Conservation (phyloP, 192 early-diverging fungal genomes). For the Dissophora globulifera region DNA sequence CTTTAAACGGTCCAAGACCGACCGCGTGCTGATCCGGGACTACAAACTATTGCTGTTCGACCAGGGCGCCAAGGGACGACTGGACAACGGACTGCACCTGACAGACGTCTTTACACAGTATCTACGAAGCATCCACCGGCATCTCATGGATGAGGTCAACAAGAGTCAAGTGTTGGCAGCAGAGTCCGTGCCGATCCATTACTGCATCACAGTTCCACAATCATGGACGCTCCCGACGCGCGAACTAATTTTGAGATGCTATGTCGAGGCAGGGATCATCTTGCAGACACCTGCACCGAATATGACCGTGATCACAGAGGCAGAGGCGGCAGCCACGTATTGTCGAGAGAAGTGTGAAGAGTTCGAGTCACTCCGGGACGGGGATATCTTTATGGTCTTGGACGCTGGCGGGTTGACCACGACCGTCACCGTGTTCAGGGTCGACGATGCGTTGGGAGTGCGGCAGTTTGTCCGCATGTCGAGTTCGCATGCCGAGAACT, state of each 20-base stretch:
- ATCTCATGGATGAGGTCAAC: constrained; percentile 53
- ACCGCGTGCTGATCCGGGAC: constrained; percentile 30
- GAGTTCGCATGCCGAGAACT: constrained; percentile 43
- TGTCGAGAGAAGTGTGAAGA: constrained; percentile 63
- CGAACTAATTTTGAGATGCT: constrained; percentile 41
- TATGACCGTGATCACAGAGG: constrained; percentile 59
- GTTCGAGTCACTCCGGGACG: constrained; percentile 58
- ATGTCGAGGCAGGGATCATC: constrained; percentile 48
- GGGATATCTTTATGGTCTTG: constrained; percentile 65
- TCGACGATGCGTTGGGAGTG: constrained; percentile 41
- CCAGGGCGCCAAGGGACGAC: constrained; percentile 35
- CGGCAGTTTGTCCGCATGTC: constrained; percentile 54
- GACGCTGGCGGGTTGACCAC: constrained; percentile 60
- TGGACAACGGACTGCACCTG: constrained; percentile 41
- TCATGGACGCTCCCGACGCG: constrained; percentile 48
- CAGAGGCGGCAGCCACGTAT: constrained; percentile 65
- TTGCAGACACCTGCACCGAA: constrained; percentile 43
- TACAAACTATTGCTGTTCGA: constrained; percentile 48
- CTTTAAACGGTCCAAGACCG: constrained; percentile 42
- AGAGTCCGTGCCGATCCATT: constrained; percentile 47
- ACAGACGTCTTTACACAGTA: constrained; percentile 51
- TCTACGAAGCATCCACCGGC: constrained; percentile 35
- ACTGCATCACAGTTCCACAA: constrained; percentile 52
- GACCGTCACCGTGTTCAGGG: constrained; percentile 44
- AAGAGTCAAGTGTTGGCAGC: constrained; percentile 45